A percentile compares a stretch with the other conserved stretches of the same genome.
Evolutionary conservation across 768 basidiomycete genomes (phyloP).

Genomic region (Mrakia gelida): DNA sequence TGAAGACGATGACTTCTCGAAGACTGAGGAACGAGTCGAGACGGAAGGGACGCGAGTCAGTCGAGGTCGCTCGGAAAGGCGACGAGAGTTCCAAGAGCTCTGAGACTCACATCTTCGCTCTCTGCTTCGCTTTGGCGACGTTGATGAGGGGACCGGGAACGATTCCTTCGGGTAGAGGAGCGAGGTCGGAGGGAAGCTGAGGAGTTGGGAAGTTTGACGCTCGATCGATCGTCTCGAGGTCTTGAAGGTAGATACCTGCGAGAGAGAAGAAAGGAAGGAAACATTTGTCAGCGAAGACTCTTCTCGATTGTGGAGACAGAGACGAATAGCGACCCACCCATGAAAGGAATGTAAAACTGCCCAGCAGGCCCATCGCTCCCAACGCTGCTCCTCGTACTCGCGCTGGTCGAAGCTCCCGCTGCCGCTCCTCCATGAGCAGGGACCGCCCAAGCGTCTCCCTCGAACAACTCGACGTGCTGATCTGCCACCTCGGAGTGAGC

Average conservation of each 20-base stretch:
- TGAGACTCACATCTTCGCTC: slow-evolving; percentile 16
- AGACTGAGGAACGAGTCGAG: neutral
- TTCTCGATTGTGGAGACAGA: neutral
- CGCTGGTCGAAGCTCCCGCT: neutral
- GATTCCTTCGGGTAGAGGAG: neutral
- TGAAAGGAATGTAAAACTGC: slow-evolving; percentile 19
- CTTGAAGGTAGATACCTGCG: slow-evolving; percentile 26
- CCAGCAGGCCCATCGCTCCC: neutral
- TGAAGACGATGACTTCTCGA: slow-evolving; percentile 27
- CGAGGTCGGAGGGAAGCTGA: neutral
- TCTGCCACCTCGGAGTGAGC: slow-evolving; percentile 38
- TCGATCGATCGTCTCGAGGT: slow-evolving; percentile 13
- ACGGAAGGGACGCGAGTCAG: neutral
- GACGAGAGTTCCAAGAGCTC: neutral
- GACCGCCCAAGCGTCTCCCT: neutral
- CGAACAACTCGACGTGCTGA: neutral
- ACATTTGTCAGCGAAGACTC: neutral
- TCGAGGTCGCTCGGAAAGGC: neutral
- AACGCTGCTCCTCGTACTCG: neutral
- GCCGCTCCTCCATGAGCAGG: neutral
- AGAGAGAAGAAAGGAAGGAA: neutral
- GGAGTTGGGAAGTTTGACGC: slow-evolving; percentile 7
- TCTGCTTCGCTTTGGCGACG: slow-evolving; percentile 23
- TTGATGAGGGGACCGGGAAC: slow-evolving; percentile 15
- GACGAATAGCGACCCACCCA: slow-evolving; percentile 9